Base-by-base conservation (phyloP, 2,329 filamentous ascomycete genomes). In the Aschersonia sp. region DNA sequence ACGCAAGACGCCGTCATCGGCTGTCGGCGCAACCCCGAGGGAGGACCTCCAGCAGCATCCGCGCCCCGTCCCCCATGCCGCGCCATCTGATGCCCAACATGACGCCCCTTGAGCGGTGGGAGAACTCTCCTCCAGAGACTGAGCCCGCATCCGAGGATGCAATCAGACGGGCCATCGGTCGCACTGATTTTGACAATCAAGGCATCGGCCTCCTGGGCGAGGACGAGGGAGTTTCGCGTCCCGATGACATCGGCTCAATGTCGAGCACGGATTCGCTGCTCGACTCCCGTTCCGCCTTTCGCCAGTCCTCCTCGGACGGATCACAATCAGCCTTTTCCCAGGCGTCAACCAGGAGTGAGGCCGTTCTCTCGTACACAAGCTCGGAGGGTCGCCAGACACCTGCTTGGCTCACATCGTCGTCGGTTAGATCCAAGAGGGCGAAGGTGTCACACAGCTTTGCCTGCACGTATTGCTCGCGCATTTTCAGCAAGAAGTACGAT, bases 1-100 rank as follows among this genome's bases (percentile, higher is more conserved):
- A 75, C 52, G 70, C 70, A 1, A 62, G 72, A 28, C 65, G 72
- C 5, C 69, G 71, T 1, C 67, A 73, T 42, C 65, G 69, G 5
- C 56, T 69, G 40, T 55, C 61, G 44, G 40, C 56, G 40, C 58
- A 58, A 28, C 56, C 57, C 44, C 53, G 28, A 59, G 55, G n/a
- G 52, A 51, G n/a, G 55, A 50, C 3, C 51, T 61, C 30, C 20
- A 28, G 4, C 20, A n/a, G 4, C 40, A 6, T 62, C 51, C 59
- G 59, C 7, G 59, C 62, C 0, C 69, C 68, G 2, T 72, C 71
- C 3, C 70, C 69, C 1, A 66, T 72, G 61, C 64, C 68, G 1
- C 60, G 55, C 1, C 58, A 57, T 10, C 53, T 56, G 1, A 51
- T 65, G 29, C 53, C 60, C 3, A 58, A 56, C 42, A 61, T 72